These are phyloP conservation scores for Ogataea dorogensis DNA, from an alignment of 805 yeast genomes.

Conservation along the genomic window DNA sequence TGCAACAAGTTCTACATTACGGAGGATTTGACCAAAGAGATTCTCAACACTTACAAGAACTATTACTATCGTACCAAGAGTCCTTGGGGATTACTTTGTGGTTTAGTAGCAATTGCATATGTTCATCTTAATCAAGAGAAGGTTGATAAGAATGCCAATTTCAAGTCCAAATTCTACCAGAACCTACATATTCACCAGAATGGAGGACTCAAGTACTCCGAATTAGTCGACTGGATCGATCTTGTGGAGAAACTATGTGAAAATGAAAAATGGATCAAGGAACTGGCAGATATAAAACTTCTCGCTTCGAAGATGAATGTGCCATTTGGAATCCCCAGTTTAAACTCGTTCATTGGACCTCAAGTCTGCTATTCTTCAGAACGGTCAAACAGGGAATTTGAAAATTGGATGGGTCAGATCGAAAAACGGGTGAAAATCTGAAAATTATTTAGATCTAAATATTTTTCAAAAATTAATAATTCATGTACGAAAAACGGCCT, in stretches of 20 bases:
- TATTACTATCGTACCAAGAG: constrained; percentile 54
- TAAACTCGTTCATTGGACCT: constrained; percentile 22
- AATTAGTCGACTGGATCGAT: constrained; percentile 51
- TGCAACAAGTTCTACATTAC: constrained; percentile 69
- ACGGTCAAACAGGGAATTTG: constrained; percentile 33
- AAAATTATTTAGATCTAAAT: constrained; percentile 5
- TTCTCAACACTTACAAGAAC: constrained; percentile 49
- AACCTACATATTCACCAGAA: constrained; percentile 52
- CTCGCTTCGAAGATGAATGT: constrained; percentile 38
- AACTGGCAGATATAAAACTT: constrained; percentile 32
- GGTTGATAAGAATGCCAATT: constrained; percentile 47
- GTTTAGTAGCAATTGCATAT: constrained; percentile 59
- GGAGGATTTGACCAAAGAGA: constrained; percentile 44
- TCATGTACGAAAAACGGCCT: constrained; percentile 6
- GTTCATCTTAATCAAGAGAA: constrained; percentile 49
- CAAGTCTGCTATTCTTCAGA: constrained; percentile 29
- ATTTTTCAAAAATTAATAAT: constrained; percentile 4
- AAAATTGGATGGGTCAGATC: constrained; percentile 34
- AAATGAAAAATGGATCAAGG: constrained; percentile 61
- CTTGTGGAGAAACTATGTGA: constrained; percentile 53
- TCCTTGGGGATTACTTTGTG: constrained; percentile 71
- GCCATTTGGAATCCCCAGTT: constrained; percentile 27
- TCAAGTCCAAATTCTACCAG: constrained; percentile 45
- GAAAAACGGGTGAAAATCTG: constrained; percentile 25
- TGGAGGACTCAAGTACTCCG: constrained; percentile 50